Percentiles rank a stretch among this genome's conserved stretches.
Evolutionary conservation across 495 filamentous ascomycete genomes (phyloP).

Genomic region (Lophiotrema nucula): DNA sequence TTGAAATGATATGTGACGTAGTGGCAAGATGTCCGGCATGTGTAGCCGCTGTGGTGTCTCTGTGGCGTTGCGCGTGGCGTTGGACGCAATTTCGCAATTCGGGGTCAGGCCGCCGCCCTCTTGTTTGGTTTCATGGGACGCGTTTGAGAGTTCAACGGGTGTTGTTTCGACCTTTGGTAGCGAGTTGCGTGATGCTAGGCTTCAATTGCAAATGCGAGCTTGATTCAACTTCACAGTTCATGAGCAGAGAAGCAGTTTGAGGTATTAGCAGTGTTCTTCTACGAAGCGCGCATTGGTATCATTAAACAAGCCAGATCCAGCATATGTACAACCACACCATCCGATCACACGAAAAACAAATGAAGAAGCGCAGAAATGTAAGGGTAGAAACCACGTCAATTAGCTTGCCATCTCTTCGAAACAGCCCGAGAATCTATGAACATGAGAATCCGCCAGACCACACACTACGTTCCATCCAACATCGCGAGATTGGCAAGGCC

Average conservation of each 20-base stretch:
- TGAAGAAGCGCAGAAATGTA: conserved; percentile 5
- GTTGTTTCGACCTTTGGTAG: too few species aligned
- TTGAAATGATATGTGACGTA: background rate
- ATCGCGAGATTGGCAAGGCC: conserved; percentile 5
- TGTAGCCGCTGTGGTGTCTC: background rate
- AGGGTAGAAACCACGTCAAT: conserved; percentile 30
- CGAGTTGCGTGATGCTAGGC: too few species aligned
- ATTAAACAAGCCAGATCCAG: background rate
- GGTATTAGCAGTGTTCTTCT: background rate
- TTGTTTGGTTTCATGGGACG: too few species aligned
- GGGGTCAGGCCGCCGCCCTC: background rate
- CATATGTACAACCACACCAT: background rate
- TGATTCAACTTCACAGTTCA: too few species aligned
- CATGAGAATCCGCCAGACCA: conserved; percentile 31
- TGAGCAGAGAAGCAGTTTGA: too few species aligned
- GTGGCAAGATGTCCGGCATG: background rate
- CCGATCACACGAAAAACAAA: background rate
- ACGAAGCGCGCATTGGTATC: background rate
- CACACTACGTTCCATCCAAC: conserved; percentile 22
- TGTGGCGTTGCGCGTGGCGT: background rate
- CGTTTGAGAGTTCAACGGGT: too few species aligned
- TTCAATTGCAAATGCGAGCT: too few species aligned
- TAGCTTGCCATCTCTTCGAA: conserved; percentile 29
- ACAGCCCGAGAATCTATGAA: conserved; percentile 30
- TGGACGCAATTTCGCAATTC: background rate